Percentiles rank a stretch among this genome's conserved stretches.
phyloP scores from a whole-genome alignment of 1,139 yeast species.

The Saccharomyces pastorianus region DNA sequence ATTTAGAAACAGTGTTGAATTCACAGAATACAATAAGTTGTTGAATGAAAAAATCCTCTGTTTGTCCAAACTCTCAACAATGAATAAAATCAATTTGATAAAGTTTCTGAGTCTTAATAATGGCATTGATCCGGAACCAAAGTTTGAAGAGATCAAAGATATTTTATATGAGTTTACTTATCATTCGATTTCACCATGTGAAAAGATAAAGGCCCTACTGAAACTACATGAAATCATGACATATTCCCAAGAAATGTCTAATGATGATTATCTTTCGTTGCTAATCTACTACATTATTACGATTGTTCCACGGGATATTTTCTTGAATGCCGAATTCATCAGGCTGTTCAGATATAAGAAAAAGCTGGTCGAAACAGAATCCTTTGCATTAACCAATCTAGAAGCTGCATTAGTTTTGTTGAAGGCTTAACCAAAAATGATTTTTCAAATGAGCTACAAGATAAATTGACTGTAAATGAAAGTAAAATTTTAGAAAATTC shows the following conservation, averaged over 20 bases:
- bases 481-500: slow-evolving; percentile 12
- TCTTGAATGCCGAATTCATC: slow-evolving; percentile 46
- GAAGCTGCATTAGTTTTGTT: slow-evolving; percentile 55
- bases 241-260: slow-evolving; percentile 20
- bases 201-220: slow-evolving; percentile 22
- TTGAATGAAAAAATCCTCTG: slow-evolving; percentile 20
- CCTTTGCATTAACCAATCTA: slow-evolving; percentile 54
- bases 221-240: slow-evolving; percentile 25
- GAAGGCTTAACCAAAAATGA: slow-evolving; percentile 40
- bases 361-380: slow-evolving; percentile 42
- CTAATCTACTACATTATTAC: slow-evolving; percentile 44
- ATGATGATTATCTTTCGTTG: slow-evolving; percentile 49
- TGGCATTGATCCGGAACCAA: background rate
- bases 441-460: slow-evolving; percentile 29
- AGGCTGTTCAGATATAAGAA: slow-evolving; percentile 47
- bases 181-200: slow-evolving; percentile 26
- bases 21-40: slow-evolving; percentile 23
- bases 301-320: slow-evolving; percentile 36
- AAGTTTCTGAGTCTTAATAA: slow-evolving; percentile 19
- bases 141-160: slow-evolving; percentile 10
- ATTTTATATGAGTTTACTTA: slow-evolving; percentile 5
- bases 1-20: slow-evolving; percentile 29
- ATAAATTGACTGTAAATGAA: slow-evolving; percentile 13
- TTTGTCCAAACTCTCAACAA: slow-evolving; percentile 15
- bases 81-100: slow-evolving; percentile 18